Percentiles rank a stretch among this genome's conserved stretches.
These are phyloP conservation scores for Epichloe elymi DNA, from an alignment of 2,329 filamentous ascomycete genomes.

Conservation along the genomic window DNA sequence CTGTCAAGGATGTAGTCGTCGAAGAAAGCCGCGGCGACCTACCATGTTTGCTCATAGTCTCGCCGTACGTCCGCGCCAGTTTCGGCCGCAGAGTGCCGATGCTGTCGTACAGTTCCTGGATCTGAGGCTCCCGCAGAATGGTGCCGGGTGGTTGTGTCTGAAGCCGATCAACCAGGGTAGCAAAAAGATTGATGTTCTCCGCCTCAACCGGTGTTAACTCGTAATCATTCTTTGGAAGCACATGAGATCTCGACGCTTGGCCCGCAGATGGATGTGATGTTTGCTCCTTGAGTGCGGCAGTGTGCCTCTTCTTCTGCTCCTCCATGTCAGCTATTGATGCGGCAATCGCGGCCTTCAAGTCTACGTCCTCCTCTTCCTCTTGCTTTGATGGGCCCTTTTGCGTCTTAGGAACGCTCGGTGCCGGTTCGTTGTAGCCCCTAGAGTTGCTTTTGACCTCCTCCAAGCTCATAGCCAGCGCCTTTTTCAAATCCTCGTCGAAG, in stretches of 20 bases:
- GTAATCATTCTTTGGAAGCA: constrained; percentile 77
- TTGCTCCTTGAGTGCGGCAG: constrained; percentile 71
- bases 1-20: background rate
- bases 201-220: constrained; percentile 88
- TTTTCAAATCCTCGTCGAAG: constrained; percentile 91
- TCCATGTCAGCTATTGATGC: constrained; percentile 95
- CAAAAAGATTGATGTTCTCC: constrained; percentile 94
- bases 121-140: constrained; percentile 91
- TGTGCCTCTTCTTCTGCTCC: constrained; percentile 87
- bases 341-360: constrained; percentile 87
- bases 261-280: constrained; percentile 32
- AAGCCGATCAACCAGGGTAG: constrained; percentile 83
- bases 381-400: constrained; percentile 21
- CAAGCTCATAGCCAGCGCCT: constrained; percentile 88
- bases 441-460: constrained; percentile 75
- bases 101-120: constrained; percentile 94
- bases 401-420: constrained; percentile 23
- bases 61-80: constrained; percentile 85
- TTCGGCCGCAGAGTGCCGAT: constrained; percentile 91
- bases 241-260: constrained; percentile 32
- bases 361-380: constrained; percentile 79
- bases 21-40: constrained; percentile 19
- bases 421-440: constrained; percentile 57
- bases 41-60: constrained; percentile 99
- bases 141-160: constrained; percentile 93